Evolutionary conservation across 306 rosid species (phyloP).

Genomic region (Dryas drummondii): DNA sequence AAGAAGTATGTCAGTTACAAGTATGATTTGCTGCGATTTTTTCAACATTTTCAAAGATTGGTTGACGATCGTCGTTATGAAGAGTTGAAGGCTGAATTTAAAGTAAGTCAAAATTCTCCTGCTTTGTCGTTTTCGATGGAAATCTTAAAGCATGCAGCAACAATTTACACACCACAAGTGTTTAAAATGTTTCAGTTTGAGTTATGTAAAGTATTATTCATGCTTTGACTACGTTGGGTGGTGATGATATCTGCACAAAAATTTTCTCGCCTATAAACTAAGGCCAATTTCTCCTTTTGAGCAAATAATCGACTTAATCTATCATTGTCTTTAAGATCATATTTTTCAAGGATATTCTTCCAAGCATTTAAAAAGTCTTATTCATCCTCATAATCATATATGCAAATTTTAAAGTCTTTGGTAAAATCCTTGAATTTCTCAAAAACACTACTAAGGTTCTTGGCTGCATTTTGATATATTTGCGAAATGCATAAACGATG

Average conservation of each 20-base stretch:
- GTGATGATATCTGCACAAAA: neutral
- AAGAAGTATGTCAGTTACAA: neutral
- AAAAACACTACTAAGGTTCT: neutral
- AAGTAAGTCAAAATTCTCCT: neutral
- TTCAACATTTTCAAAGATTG: neutral
- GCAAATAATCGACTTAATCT: neutral
- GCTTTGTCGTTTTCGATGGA: neutral
- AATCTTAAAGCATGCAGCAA: neutral
- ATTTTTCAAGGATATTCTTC: constrained; percentile 1
- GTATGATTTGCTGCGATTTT: neutral
- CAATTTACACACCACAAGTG: neutral
- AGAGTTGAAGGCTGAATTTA: neutral
- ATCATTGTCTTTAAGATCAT: neutral
- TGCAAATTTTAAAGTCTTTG: neutral
- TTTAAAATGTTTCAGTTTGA: neutral
- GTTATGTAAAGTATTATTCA: neutral
- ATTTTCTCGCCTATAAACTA: neutral
- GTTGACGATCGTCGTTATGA: neutral
- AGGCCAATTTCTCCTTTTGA: neutral
- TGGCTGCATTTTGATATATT: neutral
- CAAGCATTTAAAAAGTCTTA: constrained; percentile 1
- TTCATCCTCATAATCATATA: constrained; percentile 17
- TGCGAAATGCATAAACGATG: neutral
- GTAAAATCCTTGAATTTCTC: too few relatives aligned
- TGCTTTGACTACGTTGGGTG: neutral